Base-by-base conservation (phyloP, 2,329 filamentous ascomycete species). In the Exophiala bonariae region DNA sequence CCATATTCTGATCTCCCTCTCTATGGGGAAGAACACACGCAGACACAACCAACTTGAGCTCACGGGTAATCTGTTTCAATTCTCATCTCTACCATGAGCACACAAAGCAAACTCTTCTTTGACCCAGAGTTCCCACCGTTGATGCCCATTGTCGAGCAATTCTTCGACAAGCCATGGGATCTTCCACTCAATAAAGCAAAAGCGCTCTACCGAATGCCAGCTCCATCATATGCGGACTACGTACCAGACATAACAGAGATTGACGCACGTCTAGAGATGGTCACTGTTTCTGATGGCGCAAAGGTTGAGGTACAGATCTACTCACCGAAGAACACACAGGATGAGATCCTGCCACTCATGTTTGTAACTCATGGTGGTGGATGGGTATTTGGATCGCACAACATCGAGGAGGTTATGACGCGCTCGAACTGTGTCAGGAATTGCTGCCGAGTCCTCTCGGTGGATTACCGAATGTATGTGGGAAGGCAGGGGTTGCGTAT, bases 341-440 rank as follows among this genome's bases (percentile, higher is more conserved):
- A 34, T 34, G 32, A 34, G 7, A n/a, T 34, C 8, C 14, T 34
- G 17, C 36, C 44, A 8, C 18, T 47, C 18, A 28, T 47, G 18
- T 47, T 34, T 14, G 44, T 47, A 10, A 22, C 26, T 17, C 44
- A 47, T 28, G 44, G 44, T 5, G 44, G 44, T n/a, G 37, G 44
- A 4, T 47, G 44, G 44, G 32, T 37, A 6, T 18, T 47, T 7
- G 44, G 44, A 4, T 9, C 8, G 9, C 44, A 47, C 16, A 14
- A 16, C 8, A 26, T 36, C n/a, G 44, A 47, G 20, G 32, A 41
- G 18, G 17, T 16, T 22, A 31, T 42, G 38, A 26, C 19, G 14
- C 26, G 32, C 7, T 26, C 7, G 7, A 31, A 41, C 8, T 41
- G 38, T 41, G 44, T 42, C 13, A 35, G 19, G 31, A 42, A 36